Conservation (phyloP, 108 stramenopile species). For the Chaetoceros muelleri region DNA sequence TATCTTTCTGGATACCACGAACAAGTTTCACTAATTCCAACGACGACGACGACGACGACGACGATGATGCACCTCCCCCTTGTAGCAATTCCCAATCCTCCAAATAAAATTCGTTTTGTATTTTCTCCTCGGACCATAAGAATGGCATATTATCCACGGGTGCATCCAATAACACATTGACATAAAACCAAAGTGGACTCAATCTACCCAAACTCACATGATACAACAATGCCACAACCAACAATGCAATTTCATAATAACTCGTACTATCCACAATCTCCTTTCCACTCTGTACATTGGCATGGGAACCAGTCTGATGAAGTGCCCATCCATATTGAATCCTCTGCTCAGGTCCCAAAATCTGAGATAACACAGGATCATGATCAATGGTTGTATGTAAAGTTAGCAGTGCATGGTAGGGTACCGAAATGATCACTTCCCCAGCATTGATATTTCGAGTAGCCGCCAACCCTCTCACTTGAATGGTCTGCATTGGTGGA, state of each 20-base stretch:
- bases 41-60: not conserved
- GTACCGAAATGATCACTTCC: conserved; percentile 61
- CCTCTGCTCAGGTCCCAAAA: conserved; percentile 48
- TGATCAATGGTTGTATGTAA: conserved; percentile 62
- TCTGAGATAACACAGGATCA: conserved; percentile 46
- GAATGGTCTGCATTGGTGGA: conserved; percentile 28
- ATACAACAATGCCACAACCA: conserved; percentile 63
- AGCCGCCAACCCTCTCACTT: conserved; percentile 64
- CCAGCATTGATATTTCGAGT: conserved; percentile 40
- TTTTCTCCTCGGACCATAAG: conserved; percentile 39
- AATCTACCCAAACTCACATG: conserved; percentile 39
- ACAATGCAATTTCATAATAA: conserved; percentile 56
- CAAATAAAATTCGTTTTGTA: conserved; percentile 11
- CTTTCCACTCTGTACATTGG: not conserved
- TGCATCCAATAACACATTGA: conserved; percentile 14
- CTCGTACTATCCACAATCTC: conserved; percentile 7
- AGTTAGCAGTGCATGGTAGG: conserved; percentile 49
- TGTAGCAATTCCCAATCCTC: not conserved
- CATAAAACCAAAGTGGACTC: conserved; percentile 43
- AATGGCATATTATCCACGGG: conserved; percentile 48
- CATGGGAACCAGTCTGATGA: not conserved
- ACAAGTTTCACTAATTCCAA: conserved; percentile 21
- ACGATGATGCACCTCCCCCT: too few species aligned
- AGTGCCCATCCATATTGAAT: conserved; percentile 44
- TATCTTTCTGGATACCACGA: conserved; percentile 42